Conservation (phyloP, 108 stramenopile species). For the Cylindrotheca fusiformis region DNA sequence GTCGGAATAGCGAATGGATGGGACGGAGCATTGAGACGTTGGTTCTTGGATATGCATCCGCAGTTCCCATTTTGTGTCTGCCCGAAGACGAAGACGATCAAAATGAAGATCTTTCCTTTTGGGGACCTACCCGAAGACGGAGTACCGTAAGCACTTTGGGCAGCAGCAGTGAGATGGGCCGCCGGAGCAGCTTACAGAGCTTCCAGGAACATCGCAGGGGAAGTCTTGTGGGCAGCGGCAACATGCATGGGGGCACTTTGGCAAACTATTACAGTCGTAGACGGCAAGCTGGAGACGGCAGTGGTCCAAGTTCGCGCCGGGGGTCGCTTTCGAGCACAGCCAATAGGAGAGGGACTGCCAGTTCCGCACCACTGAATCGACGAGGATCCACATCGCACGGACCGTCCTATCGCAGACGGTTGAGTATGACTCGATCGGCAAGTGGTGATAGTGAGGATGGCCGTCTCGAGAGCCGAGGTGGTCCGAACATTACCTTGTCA, state of each 20-base stretch:
- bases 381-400: constrained; percentile 25
- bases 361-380: background rate
- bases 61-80: constrained; percentile 29
- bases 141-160: constrained; percentile 30
- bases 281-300: background rate
- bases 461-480: background rate
- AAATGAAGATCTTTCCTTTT: background rate
- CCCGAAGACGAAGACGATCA: constrained; percentile 25
- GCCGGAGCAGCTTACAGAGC: constrained; percentile 23
- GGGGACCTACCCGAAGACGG: constrained; percentile 11
- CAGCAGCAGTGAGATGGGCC: constrained; percentile 12
- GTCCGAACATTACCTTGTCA: constrained; percentile 41
- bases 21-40: constrained; percentile 51
- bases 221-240: constrained; percentile 18
- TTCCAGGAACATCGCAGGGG: constrained; percentile 22
- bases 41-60: constrained; percentile 33
- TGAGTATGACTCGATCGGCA: constrained; percentile 21
- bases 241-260: constrained; percentile 40
- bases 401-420: constrained; percentile 25
- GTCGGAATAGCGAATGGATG: constrained; percentile 48
- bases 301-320: background rate
- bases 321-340: constrained; percentile 4
- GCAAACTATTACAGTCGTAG: constrained; percentile 37
- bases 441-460: background rate
- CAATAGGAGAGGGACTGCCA: constrained; percentile 1